phyloP scores from a whole-genome alignment of 768 basidiomycete species.

The Tephrocybe sp. region DNA sequence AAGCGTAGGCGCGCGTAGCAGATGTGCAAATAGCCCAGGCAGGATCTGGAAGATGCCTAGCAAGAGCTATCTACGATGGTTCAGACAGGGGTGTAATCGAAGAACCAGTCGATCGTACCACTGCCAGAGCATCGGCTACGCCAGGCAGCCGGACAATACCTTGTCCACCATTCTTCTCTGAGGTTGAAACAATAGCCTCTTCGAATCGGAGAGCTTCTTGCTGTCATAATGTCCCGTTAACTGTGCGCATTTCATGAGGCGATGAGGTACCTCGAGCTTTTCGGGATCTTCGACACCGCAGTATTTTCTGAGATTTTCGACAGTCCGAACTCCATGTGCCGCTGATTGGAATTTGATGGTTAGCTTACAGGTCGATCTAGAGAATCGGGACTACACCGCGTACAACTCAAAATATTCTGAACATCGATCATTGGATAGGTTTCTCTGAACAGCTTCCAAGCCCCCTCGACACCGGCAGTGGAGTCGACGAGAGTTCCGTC shows the following conservation, averaged over 20 bases:
- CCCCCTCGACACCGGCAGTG: conserved; percentile 76
- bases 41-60: conserved; percentile 47
- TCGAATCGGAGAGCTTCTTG: conserved; percentile 78
- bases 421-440: conserved; percentile 68
- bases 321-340: conserved; percentile 80
- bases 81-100: background rate
- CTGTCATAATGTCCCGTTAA: conserved; percentile 29
- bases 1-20: conserved; percentile 76
- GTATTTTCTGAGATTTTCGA: conserved; percentile 73
- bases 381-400: conserved; percentile 21
- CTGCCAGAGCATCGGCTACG: conserved; percentile 53
- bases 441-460: conserved; percentile 76
- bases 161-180: conserved; percentile 47
- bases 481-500: conserved; percentile 83
- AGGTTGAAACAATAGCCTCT: conserved; percentile 65
- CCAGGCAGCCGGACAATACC: conserved; percentile 77
- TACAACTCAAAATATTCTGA: conserved; percentile 59
- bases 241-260: background rate
- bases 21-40: conserved; percentile 88
- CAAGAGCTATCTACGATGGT: conserved; percentile 31
- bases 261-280: conserved; percentile 57
- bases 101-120: conserved; percentile 35
- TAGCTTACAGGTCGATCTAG: background rate
- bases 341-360: conserved; percentile 33
- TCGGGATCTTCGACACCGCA: conserved; percentile 67